phyloP scores from a whole-genome alignment of 2,329 filamentous ascomycete genomes.

The Diaporthe velutina region DNA sequence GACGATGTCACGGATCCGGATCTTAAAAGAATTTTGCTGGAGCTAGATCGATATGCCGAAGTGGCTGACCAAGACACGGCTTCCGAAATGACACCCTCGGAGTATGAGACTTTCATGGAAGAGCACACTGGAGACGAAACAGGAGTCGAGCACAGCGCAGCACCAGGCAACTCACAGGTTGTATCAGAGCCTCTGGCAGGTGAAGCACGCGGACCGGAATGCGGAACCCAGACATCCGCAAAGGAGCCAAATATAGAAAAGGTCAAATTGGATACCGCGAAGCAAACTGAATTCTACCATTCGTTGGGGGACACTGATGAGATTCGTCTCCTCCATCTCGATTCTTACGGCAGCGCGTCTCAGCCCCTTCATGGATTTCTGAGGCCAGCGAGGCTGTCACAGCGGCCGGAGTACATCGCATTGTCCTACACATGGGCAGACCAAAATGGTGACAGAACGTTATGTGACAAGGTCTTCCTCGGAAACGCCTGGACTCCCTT shows the following conservation, averaged over 20 bases:
- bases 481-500: not conserved
- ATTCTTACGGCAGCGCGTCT: not conserved
- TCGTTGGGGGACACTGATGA: not conserved
- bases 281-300: not conserved
- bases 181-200: not conserved
- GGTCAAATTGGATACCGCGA: accelerated
- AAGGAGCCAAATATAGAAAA: too few species aligned
- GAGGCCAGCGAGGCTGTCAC: not conserved
- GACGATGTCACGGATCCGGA: not conserved
- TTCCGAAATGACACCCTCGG: not conserved
- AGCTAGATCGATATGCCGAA: not conserved
- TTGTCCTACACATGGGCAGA: conserved; percentile 19
- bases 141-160: not conserved
- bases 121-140: too few species aligned
- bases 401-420: not conserved
- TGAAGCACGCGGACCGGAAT: too few species aligned
- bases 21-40: not conserved
- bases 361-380: not conserved
- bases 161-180: not conserved
- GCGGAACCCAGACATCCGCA: too few species aligned
- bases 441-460: not conserved
- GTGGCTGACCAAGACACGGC: not conserved
- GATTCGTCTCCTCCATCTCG: conserved; percentile 2
- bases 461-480: not conserved
- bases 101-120: not conserved